phyloP scores from a whole-genome alignment of 257 asterid species.

The Gentiana dahurica region DNA sequence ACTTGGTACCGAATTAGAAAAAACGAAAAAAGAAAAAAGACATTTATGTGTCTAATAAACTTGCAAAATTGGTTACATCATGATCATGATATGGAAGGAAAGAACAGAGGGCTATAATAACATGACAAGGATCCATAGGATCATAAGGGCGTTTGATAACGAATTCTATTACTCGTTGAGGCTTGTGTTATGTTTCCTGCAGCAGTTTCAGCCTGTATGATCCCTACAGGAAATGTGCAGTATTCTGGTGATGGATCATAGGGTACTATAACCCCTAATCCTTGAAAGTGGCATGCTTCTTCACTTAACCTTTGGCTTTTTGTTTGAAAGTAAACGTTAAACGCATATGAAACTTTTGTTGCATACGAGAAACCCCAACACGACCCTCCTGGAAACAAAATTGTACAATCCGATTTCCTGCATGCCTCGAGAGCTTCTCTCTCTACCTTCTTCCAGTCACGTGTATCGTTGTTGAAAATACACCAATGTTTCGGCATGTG shows the following conservation, averaged over 20 bases:
- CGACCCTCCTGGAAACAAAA: slow-evolving; percentile 13
- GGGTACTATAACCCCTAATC: slow-evolving; percentile 29
- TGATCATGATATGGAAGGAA: no score
- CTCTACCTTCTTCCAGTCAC: neutral
- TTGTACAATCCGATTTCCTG: slow-evolving; percentile 12
- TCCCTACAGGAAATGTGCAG: slow-evolving; percentile 47
- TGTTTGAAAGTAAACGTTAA: slow-evolving; percentile 17
- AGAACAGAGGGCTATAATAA: no score
- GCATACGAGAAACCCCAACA: slow-evolving; percentile 5
- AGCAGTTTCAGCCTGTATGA: slow-evolving; percentile 19
- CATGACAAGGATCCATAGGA: no score
- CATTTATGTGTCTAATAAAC: no score
- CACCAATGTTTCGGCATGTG: slow-evolving; percentile 57
- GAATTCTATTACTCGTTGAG: no score
- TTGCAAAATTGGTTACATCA: no score
- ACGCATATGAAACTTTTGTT: slow-evolving; percentile 14
- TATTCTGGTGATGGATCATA: slow-evolving; percentile 20
- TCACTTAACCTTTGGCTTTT: slow-evolving; percentile 6
- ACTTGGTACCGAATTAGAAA: no score
- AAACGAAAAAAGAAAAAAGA: no score
- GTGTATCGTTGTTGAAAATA: slow-evolving; percentile 11
- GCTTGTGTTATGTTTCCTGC: no score
- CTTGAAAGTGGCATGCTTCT: slow-evolving; percentile 26
- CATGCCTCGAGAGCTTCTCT: slow-evolving; percentile 4
- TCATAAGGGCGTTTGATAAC: no score